These are phyloP conservation scores for Miscanthus lutarioriparius DNA, from an alignment of 176 grass and related monocot genomes.

Conservation along the genomic window DNA sequence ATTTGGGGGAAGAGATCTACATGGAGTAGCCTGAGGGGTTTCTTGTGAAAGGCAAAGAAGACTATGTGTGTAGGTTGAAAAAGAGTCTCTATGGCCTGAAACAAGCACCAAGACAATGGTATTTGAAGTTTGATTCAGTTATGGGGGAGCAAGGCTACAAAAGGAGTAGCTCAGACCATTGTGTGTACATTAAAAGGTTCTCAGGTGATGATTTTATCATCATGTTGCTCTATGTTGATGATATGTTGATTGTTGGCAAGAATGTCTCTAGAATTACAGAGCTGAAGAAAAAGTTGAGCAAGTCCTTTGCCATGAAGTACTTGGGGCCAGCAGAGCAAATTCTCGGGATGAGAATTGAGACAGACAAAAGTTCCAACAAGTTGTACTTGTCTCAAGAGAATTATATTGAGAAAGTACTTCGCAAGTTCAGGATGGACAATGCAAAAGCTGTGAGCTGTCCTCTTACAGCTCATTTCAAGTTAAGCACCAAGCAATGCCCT, in stretches of 20 bases:
- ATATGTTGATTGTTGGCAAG: constrained; percentile 13
- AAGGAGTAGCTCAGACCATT: not conserved
- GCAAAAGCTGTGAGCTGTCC: not conserved
- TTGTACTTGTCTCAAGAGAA: constrained; percentile 15
- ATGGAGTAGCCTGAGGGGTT: constrained; percentile 22
- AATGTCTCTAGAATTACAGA: not conserved
- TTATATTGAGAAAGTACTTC: constrained; percentile 11
- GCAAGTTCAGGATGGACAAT: constrained; percentile 11
- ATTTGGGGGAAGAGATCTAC: constrained; percentile 21
- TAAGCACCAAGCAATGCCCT: not conserved
- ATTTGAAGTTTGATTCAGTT: not conserved
- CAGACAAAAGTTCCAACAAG: not conserved
- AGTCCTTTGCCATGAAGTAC: not conserved
- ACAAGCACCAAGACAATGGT: constrained; percentile 14
- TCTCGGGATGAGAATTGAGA: not conserved
- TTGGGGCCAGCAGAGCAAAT: constrained; percentile 6
- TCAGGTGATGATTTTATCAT: constrained; percentile 20
- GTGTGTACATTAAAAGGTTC: not conserved
- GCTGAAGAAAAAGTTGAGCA: not conserved
- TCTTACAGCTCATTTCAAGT: constrained; percentile 18
- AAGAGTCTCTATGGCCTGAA: constrained; percentile 25
- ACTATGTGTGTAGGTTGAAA: not conserved
- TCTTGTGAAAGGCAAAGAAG: not conserved
- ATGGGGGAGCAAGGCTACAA: not conserved
- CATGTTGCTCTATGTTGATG: constrained; percentile 1